phyloP scores from a whole-genome alignment of 345 rosid genomes.

The Euclidium syriacum region DNA sequence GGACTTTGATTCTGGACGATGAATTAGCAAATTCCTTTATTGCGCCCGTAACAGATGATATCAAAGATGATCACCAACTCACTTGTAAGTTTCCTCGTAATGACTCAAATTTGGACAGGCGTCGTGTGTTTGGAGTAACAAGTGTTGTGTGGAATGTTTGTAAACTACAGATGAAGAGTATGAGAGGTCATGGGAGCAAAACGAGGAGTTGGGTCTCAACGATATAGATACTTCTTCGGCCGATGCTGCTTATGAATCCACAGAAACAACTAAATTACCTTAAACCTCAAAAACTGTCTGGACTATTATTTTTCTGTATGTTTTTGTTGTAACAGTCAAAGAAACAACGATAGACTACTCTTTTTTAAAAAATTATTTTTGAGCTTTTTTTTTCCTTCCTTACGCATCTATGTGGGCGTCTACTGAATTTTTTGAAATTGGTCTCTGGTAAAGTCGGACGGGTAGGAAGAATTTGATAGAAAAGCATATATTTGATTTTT shows the following conservation, averaged over 20 bases:
- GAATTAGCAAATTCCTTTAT: constrained; percentile 89
- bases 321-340: background rate
- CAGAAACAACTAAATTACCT: constrained; percentile 7
- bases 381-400: no score
- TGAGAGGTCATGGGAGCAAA: constrained; percentile 89
- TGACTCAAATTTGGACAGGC: background rate
- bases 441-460: no score
- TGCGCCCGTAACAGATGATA: constrained; percentile 73
- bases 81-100: constrained; percentile 51
- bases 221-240: constrained; percentile 87
- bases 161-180: constrained; percentile 70
- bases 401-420: no score
- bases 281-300: background rate
- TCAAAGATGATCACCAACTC: constrained; percentile 80
- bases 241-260: constrained; percentile 60
- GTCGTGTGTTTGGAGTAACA: background rate
- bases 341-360: no score
- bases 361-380: no score
- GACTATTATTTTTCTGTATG: background rate
- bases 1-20: constrained; percentile 82
- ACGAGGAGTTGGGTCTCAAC: constrained; percentile 87
- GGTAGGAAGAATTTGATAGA: no score
- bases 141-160: background rate
- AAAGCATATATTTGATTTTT: no score
- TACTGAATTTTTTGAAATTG: no score